Conservation (phyloP, 805 yeast genomes). For the Zygotorulaspora florentina region DNA sequence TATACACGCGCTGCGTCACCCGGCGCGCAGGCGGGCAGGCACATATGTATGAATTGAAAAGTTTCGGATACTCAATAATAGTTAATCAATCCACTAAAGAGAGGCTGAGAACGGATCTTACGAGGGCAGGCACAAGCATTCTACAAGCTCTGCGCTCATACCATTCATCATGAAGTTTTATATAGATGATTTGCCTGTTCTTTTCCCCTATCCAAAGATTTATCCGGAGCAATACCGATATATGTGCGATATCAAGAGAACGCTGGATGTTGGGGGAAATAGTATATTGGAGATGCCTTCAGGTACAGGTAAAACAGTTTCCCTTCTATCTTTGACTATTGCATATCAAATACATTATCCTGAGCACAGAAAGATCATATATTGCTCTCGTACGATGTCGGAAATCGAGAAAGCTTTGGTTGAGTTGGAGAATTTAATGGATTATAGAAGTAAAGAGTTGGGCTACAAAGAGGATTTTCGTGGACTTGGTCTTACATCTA, state of each 20-base stretch:
- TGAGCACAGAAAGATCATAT: conserved; percentile 84
- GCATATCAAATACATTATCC: conserved; percentile 95
- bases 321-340: conserved; percentile 82
- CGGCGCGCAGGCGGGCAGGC: too few relatives aligned
- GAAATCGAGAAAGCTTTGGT: conserved; percentile 96
- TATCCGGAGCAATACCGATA: conserved; percentile 98
- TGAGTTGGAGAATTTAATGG: conserved; percentile 86
- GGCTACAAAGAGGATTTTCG: conserved; percentile 88
- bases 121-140: background rate
- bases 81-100: background rate
- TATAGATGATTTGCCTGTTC: conserved; percentile 92
- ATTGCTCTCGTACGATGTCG: conserved; percentile 99
- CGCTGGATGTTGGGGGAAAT: conserved; percentile 94
- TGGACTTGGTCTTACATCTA: conserved; percentile 88
- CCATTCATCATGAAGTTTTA: conserved; percentile 53
- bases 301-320: conserved; percentile 97
- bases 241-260: conserved; percentile 92
- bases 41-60: background rate
- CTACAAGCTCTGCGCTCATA: background rate
- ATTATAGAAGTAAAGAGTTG: conserved; percentile 71
- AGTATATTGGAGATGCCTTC: conserved; percentile 99
- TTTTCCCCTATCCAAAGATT: conserved; percentile 93
- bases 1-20: too few relatives aligned
- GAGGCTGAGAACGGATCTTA: background rate
- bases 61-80: background rate